Evolutionary conservation across 2,329 filamentous ascomycete genomes (phyloP), one percentile per base, ranked within the genome.

Genomic region (Ceratocystiopsis sp.): DNA sequence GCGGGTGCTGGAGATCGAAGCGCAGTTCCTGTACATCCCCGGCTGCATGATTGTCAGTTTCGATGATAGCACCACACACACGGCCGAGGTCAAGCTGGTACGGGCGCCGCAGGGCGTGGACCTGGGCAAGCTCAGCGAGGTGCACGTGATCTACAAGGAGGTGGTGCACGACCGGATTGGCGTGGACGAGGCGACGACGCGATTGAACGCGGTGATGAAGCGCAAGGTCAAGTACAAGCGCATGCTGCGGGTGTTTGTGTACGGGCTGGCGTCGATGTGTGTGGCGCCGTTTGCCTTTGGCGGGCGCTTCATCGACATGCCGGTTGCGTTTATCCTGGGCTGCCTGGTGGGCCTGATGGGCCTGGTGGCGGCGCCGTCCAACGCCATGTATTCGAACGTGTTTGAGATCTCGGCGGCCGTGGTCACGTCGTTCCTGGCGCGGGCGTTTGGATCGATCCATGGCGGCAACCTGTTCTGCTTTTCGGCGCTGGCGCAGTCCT

Each of bases 1-100:
- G 1, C 73, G 83, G n/a, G 83, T 91, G 2, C 70, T 95, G 35
- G 83, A 87, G 58, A 87, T 94, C 15, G 82, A 93, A 50, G 81
- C 80, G 7, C 85, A 93, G 53, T 94, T 91, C 52, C 64, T 94
- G 18, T 95, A 94, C 56, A 75, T 94, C 29, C 86, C 87, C 0
- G 84, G 84, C 0, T 93, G 84, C 55, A 95, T 95, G 87, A 83
- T 95, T 45, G 81, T 94, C 55, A 89, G 84, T 5, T 94, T 95
- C 54, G 86, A 83, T 54, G 83, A 89, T 58, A 62, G 49, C 48
- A 66, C 62, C 49, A 84, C 80, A 0, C 80, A 86, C 54, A 86
- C 82, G 0, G 80, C 80, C n/a, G 80, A 85, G 55, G 80, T 86
- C 48, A 83, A 84, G 60, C 69, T 86, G 32, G 76, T 86, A 8